A percentile compares a stretch with the other conserved stretches of the same genome.
phyloP scores from a whole-genome alignment of 2,329 filamentous ascomycete genomes.

The Falciphora oryzae region DNA sequence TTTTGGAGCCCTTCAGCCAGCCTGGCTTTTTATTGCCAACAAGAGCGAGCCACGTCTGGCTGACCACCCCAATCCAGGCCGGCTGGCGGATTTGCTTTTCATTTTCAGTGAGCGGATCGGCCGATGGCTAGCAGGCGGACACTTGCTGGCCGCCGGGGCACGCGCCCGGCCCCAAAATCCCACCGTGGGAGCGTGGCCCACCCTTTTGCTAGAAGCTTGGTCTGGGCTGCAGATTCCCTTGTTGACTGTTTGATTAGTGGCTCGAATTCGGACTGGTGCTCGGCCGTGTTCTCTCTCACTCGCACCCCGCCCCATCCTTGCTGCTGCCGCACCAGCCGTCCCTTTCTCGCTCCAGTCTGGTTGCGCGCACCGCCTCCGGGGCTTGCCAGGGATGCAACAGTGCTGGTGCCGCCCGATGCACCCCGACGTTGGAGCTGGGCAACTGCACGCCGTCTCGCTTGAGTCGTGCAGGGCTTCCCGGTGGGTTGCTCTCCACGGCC shows the following conservation, averaged over 20 bases:
- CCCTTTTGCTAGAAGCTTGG: neutral
- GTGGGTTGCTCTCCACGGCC: no score
- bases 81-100: neutral
- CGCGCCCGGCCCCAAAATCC: constrained; percentile 1
- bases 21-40: neutral
- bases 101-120: neutral
- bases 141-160: neutral
- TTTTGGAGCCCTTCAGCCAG: neutral
- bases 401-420: no score
- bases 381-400: no score
- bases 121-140: neutral
- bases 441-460: no score
- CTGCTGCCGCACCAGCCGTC: no score
- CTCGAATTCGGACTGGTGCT: neutral
- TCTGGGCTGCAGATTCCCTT: neutral
- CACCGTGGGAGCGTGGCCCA: neutral
- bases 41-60: neutral
- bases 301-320: neutral
- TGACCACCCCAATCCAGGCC: neutral
- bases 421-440: no score
- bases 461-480: neutral
- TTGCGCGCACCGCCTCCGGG: no score
- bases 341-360: no score
- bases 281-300: neutral
- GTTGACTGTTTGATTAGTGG: neutral